Percentiles rank a stretch among this genome's conserved stretches.
Conservation (phyloP, 257 asterid genomes). For the Solanum lignicaule region DNA sequence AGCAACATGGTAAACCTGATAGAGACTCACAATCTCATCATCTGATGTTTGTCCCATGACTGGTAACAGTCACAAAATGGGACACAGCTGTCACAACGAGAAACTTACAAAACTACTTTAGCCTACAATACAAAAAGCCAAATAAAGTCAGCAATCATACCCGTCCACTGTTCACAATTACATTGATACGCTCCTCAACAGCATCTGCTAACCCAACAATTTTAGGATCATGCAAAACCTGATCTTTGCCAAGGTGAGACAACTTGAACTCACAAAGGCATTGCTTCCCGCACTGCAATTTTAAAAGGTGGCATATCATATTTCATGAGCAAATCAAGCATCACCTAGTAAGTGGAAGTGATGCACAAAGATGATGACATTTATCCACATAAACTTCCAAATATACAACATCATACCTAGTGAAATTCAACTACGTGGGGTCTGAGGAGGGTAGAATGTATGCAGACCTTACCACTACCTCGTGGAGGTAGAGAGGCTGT, state of each 20-base stretch:
- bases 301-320: background rate
- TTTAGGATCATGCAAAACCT: conserved; percentile 28
- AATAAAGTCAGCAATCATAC: conserved; percentile 22
- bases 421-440: background rate
- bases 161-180: conserved; percentile 57
- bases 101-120: background rate
- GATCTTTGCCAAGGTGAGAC: conserved; percentile 39
- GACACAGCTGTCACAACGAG: background rate
- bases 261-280: conserved; percentile 70
- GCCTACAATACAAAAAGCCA: background rate
- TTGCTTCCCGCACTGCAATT: conserved; percentile 74
- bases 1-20: background rate
- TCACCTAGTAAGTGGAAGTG: background rate
- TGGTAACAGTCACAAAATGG: background rate
- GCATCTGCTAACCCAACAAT: conserved; percentile 70
- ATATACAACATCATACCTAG: background rate
- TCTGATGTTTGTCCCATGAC: background rate
- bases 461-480: background rate
- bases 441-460: background rate
- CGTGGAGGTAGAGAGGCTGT: background rate
- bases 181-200: conserved; percentile 70
- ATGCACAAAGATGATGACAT: background rate
- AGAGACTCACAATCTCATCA: background rate
- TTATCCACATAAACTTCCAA: background rate
- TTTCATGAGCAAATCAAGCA: background rate